Conservation (phyloP, 257 asterid genomes). For the Ocimum tenuiflorum region DNA sequence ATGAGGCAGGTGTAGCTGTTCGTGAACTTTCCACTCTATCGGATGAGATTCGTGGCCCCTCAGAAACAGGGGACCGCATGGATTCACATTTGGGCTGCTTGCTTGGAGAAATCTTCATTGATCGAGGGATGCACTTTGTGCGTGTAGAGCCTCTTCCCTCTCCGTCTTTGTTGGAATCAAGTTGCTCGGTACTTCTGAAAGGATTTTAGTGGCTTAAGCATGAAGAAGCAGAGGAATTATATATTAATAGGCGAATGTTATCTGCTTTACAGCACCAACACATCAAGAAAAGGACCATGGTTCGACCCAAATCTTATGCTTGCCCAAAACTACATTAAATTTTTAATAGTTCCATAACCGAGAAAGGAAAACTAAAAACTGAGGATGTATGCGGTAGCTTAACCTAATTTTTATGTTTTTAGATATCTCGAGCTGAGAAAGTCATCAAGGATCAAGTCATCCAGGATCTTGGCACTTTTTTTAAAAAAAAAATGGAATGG, state of each 20-base stretch:
- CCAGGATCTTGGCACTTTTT: too few species aligned
- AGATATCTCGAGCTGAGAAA: background rate
- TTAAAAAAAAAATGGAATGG: background rate
- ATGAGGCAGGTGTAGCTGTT: conserved; percentile 38
- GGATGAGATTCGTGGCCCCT: conserved; percentile 88
- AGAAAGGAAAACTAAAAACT: background rate
- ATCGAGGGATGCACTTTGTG: conserved; percentile 72
- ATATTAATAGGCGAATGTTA: background rate
- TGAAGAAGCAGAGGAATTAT: background rate
- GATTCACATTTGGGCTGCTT: conserved; percentile 85
- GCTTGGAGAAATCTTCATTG: conserved; percentile 63
- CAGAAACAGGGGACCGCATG: conserved; percentile 80
- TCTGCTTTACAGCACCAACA: background rate
- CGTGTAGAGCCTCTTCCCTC: conserved; percentile 44
- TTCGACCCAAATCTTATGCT: background rate
- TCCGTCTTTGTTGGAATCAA: conserved; percentile 47
- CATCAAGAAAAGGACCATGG: background rate
- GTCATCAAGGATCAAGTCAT: background rate
- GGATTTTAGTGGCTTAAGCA: conserved; percentile 1
- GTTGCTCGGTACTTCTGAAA: conserved; percentile 47
- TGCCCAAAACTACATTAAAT: background rate
- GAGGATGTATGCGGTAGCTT: background rate
- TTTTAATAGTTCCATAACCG: background rate
- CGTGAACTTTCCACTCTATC: conserved; percentile 57
- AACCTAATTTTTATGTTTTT: background rate